These are phyloP conservation scores for Geotrichum bryndzae DNA, from an alignment of 1,139 yeast species.

Conservation along the genomic window DNA sequence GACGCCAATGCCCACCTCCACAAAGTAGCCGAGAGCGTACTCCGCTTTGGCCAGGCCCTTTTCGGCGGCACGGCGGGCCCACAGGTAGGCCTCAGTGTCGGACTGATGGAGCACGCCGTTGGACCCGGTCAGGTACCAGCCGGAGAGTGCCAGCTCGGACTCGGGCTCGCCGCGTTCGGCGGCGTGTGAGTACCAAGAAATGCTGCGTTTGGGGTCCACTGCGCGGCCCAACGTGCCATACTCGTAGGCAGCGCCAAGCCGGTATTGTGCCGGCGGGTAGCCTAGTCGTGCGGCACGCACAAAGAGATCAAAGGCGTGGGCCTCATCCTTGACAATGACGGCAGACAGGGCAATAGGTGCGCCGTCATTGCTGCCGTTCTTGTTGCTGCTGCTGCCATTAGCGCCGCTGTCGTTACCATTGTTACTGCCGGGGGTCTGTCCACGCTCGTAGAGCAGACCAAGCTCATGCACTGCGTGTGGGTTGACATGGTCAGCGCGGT, in stretches of 20 bases:
- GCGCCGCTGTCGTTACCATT: background rate
- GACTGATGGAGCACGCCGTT: constrained; percentile 62
- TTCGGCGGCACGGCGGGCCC: constrained; percentile 85
- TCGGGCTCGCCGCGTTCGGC: constrained; percentile 69
- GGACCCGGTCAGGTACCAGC: constrained; percentile 88
- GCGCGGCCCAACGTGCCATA: constrained; percentile 69
- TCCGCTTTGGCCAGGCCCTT: constrained; percentile 78
- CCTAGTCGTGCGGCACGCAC: constrained; percentile 71
- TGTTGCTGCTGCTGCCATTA: constrained; percentile 39
- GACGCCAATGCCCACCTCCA: constrained; percentile 73
- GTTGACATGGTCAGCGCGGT: constrained; percentile 39
- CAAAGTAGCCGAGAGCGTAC: constrained; percentile 74
- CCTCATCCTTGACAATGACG: constrained; percentile 39
- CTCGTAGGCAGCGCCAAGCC: constrained; percentile 82
- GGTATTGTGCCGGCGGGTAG: constrained; percentile 77
- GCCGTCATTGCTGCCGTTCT: constrained; percentile 1
- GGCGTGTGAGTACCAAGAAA: constrained; percentile 86
- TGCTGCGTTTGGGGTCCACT: constrained; percentile 63
- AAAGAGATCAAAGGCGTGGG: constrained; percentile 63
- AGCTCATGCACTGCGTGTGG: constrained; percentile 60
- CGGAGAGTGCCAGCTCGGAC: constrained; percentile 82
- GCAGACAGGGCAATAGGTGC: constrained; percentile 20
- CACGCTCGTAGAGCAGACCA: constrained; percentile 67
- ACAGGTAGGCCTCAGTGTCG: constrained; percentile 74
- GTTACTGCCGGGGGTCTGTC: constrained; percentile 37